phyloP scores from a whole-genome alignment of 1,139 yeast genomes.

The Kurtzmaniella quercitrusa region DNA sequence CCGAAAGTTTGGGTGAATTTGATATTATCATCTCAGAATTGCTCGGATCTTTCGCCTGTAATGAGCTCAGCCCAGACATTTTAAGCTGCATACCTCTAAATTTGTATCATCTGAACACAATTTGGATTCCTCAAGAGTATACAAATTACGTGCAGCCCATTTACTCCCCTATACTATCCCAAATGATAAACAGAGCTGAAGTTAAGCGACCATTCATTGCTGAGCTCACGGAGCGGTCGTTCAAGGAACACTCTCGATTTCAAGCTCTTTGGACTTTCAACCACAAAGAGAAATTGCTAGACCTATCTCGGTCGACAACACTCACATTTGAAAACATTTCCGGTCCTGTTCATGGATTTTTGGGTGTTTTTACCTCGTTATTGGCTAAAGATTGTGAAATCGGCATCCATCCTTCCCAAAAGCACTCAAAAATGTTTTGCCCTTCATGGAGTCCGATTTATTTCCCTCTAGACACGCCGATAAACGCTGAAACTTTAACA shows the following conservation, averaged over 20 bases:
- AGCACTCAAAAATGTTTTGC: slow-evolving; percentile 19
- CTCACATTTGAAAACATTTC: neutral
- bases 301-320: neutral
- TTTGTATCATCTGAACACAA: slow-evolving; percentile 16
- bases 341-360: slow-evolving; percentile 56
- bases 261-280: slow-evolving; percentile 9
- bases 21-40: slow-evolving; percentile 74
- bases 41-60: slow-evolving; percentile 88
- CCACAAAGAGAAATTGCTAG: slow-evolving; percentile 31
- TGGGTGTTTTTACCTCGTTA: slow-evolving; percentile 69
- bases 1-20: slow-evolving; percentile 23
- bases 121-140: slow-evolving; percentile 64
- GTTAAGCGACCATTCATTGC: slow-evolving; percentile 56
- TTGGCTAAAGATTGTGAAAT: slow-evolving; percentile 57
- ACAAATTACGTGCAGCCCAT: slow-evolving; percentile 64
- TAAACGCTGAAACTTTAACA: slow-evolving; percentile 36
- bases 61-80: slow-evolving; percentile 85
- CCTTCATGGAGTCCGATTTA: slow-evolving; percentile 65
- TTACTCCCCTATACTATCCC: slow-evolving; percentile 41
- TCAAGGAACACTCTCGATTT: slow-evolving; percentile 12
- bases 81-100: slow-evolving; percentile 19
- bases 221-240: slow-evolving; percentile 48
- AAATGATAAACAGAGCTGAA: slow-evolving; percentile 13
- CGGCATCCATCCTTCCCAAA: slow-evolving; percentile 6
- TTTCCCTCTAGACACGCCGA: slow-evolving; percentile 60